Evolutionary conservation across 2,329 filamentous ascomycete species (phyloP).

Genomic region (Dactylellina cionopaga): DNA sequence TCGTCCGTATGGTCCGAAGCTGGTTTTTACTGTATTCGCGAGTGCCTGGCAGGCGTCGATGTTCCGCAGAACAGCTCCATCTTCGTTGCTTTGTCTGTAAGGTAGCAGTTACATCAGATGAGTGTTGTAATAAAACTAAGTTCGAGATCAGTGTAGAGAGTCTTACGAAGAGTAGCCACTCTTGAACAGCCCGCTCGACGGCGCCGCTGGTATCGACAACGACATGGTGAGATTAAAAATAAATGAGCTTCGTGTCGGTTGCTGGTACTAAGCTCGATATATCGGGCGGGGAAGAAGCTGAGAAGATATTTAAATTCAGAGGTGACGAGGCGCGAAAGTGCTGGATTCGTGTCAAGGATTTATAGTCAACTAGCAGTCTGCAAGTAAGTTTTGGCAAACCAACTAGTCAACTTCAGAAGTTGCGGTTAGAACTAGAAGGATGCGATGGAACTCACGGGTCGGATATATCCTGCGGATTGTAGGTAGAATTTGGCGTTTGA

Average conservation of each 20-base stretch:
- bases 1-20: constrained; percentile 93
- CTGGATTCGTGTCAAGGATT: too few relatives aligned
- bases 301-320: constrained; percentile 60
- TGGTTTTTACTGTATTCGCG: constrained; percentile 94
- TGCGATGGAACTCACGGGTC: background rate
- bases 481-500: background rate
- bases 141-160: constrained; percentile 13
- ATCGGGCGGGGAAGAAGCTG: constrained; percentile 66
- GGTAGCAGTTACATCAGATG: constrained; percentile 52
- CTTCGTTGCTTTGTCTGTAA: constrained; percentile 93
- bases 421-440: too few relatives aligned
- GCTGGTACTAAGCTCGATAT: constrained; percentile 69
- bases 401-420: too few relatives aligned
- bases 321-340: background rate
- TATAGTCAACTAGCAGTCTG: too few relatives aligned
- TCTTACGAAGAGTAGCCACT: constrained; percentile 91
- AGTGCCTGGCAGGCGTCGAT: constrained; percentile 98
- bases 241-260: constrained; percentile 58
- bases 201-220: constrained; percentile 92
- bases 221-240: constrained; percentile 74
- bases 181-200: constrained; percentile 94
- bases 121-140: background rate
- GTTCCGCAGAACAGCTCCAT: constrained; percentile 97
- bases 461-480: background rate
- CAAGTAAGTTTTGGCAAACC: too few relatives aligned